Base-by-base conservation (phyloP, 176 grass and related monocot genomes). In the Tuctoria greenei region DNA sequence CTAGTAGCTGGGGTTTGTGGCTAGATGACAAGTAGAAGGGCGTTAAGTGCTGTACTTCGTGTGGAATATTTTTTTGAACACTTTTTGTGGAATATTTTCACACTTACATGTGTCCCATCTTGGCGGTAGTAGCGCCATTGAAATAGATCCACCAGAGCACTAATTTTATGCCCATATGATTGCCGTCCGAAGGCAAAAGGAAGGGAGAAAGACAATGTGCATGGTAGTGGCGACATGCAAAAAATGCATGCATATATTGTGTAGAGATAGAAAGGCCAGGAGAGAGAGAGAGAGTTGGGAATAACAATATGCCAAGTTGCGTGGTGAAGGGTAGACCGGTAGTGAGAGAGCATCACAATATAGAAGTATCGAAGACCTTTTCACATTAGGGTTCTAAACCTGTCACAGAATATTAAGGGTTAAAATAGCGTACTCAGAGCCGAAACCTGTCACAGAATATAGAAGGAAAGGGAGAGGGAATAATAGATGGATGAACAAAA, bases 111-210 rank as follows among this genome's bases (percentile, higher is more conserved):
- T 58, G 25, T 45, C 82, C 82, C 58, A 72, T 62, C 3, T 24
- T 74, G 27, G 74, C 44, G 39, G 56, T 63, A 46, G 56, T 63
- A 46, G 7, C 13, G 52, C 69, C 80, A 88, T 63, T 74, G 42
- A 52, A 67, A 74, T 2, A 2, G 62, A 61, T 62, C 75, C 80
- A 79, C 61, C 18, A 23, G 34, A 67, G 20, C 61, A 62, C 52
- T 23, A 63, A 51, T 79, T 79, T 69, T 88, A 84, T 88, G 75
- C 86, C 38, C 70, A 34, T 65, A 88, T 88, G 76, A 88, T 88
- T 88, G 76, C 63, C 72, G 61, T 83, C 24, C 25, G n/a, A 42
- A 69, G 40, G 47, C 9, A 52, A 26, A 47, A 3, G 23, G 38
- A 8, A 16, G 28, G 34, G 47, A 61, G 63, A 57, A 16, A 45